phyloP scores from a whole-genome alignment of 805 yeast genomes.

The Teunomyces cretensis region DNA sequence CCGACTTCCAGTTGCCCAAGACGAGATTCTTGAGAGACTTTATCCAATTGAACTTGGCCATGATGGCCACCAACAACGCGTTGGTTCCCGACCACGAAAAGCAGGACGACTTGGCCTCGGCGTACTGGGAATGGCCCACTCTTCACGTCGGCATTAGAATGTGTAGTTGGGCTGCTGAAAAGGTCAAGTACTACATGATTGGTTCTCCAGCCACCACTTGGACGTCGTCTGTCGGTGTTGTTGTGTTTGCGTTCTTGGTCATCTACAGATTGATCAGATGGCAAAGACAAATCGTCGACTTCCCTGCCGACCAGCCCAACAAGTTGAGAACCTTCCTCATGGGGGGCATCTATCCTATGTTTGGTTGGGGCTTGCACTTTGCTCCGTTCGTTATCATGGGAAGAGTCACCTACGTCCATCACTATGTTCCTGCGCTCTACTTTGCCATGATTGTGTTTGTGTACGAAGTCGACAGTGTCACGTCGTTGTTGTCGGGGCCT shows the following conservation, averaged over 20 bases:
- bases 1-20: slow-evolving; percentile 64
- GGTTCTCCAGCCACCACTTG: slow-evolving; percentile 72
- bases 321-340: slow-evolving; percentile 55
- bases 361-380: slow-evolving; percentile 89
- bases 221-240: slow-evolving; percentile 62
- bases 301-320: slow-evolving; percentile 41
- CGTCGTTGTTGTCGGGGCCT: slow-evolving; percentile 24
- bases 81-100: slow-evolving; percentile 77
- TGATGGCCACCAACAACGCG: slow-evolving; percentile 87
- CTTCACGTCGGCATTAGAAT: slow-evolving; percentile 71
- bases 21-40: slow-evolving; percentile 78
- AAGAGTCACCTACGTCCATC: slow-evolving; percentile 95
- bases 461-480: slow-evolving; percentile 53
- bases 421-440: slow-evolving; percentile 91
- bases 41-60: slow-evolving; percentile 71
- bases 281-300: slow-evolving; percentile 70
- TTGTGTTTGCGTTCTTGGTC: slow-evolving; percentile 51
- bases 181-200: slow-evolving; percentile 62
- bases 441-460: slow-evolving; percentile 84
- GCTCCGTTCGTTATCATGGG: slow-evolving; percentile 91
- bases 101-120: slow-evolving; percentile 66
- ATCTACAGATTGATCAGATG: slow-evolving; percentile 47
- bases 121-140: slow-evolving; percentile 91
- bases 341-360: slow-evolving; percentile 80
- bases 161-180: slow-evolving; percentile 66